phyloP scores from a whole-genome alignment of 1,139 yeast species.

The Suhomyces ambrosiae region DNA sequence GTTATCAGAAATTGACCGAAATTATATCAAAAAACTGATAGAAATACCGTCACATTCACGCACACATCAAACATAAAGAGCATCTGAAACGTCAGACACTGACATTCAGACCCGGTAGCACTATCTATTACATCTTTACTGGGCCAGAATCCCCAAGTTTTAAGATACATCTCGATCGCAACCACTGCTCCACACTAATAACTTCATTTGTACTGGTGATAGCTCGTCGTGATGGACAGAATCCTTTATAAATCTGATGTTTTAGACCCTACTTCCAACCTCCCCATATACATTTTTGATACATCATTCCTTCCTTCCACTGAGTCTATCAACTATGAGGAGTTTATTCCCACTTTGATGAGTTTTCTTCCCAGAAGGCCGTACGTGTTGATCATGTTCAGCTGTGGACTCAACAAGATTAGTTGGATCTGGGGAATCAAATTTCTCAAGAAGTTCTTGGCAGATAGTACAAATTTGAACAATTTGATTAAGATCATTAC shows the following conservation, averaged over 20 bases:
- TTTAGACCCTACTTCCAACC: slow-evolving; percentile 59
- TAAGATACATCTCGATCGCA: too few relatives aligned
- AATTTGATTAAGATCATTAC: slow-evolving; percentile 65
- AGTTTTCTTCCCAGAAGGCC: slow-evolving; percentile 54
- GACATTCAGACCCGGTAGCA: too few relatives aligned
- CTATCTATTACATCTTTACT: too few relatives aligned
- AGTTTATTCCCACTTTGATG: slow-evolving; percentile 43
- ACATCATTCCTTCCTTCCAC: slow-evolving; percentile 74
- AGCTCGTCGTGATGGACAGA: slow-evolving; percentile 42
- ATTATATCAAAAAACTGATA: too few relatives aligned
- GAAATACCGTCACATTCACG: too few relatives aligned
- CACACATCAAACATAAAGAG: too few relatives aligned
- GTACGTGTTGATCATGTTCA: slow-evolving; percentile 70
- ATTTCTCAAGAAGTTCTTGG: slow-evolving; percentile 70
- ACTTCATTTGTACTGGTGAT: too few relatives aligned
- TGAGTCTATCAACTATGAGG: slow-evolving; percentile 42
- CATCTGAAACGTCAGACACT: too few relatives aligned
- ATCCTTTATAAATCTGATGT: slow-evolving; percentile 64
- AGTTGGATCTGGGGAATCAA: slow-evolving; percentile 81
- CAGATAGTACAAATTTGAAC: slow-evolving; percentile 42
- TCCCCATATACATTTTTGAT: slow-evolving; percentile 73
- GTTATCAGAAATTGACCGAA: too few relatives aligned
- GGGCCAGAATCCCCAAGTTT: too few relatives aligned
- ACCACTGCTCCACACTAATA: too few relatives aligned
- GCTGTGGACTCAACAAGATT: slow-evolving; percentile 71